Evolutionary conservation across 1,139 yeast genomes (phyloP), one percentile per base, ranked within the genome.

Genomic region (Entelexis sorbosivorans): DNA sequence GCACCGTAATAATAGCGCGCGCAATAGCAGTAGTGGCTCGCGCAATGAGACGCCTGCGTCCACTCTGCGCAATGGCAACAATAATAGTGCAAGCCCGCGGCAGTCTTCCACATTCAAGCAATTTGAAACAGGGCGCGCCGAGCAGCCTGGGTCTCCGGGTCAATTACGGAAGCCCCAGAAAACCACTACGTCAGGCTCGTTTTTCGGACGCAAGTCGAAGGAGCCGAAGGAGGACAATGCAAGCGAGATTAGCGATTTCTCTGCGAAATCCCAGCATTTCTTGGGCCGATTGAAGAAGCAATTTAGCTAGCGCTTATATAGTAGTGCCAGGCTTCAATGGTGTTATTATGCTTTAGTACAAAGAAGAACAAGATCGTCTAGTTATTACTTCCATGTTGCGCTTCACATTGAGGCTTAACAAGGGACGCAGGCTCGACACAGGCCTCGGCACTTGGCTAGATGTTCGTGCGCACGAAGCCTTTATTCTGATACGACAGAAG

Each of bases 221-320:
- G 45, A 42, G 36, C 35, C 36, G 19, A 19, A 22, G 20, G 45
- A 32, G 4, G 45, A 31, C 29, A 42, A 31, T 19, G 45, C 36
- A 7, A 42, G 36, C 14, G 36, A 32, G 13, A 20, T 42, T 7
- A 42, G 44, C 26, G 44, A 40, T 17, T 28, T 40, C 8, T 40
- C 44, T 1, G 17, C 26, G 14, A 24, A 22, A 26, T 42, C 45
- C 3, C 45, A 48, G 9, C 24, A 47, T 6, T 33, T 51, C 14
- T 22, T 51, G 10, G 53, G 49, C 5, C 38, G 44, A 36, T 20
- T 51, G 32, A 47, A 35, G 24, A 48, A 48, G 22, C 40, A 33
- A 33, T 38, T 50, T 20, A 32, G 45, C 16, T 42, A 32, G 36
- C 6, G 24, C 24, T 4, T 22, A 22, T 22, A 6, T 22, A 22